A percentile compares a stretch with the other conserved stretches of the same genome.
Evolutionary conservation across 2,329 filamentous ascomycete species (phyloP).

Genomic region (Cercospora citrullina): DNA sequence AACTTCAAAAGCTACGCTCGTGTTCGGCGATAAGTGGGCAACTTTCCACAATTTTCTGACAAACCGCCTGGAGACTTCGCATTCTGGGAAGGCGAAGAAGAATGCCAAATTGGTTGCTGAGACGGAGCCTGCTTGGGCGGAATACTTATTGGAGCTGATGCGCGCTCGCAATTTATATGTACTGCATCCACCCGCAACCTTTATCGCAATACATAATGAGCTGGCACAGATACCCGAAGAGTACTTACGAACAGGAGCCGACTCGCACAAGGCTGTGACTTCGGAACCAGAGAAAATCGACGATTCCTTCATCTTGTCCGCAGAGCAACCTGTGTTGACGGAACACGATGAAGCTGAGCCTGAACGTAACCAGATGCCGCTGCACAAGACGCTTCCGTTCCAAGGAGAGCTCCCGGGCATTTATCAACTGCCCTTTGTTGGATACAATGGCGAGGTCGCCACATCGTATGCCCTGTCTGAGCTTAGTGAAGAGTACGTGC

Average conservation of each 20-base stretch:
- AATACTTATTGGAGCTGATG: constrained; percentile 75
- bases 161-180: constrained; percentile 74
- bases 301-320: constrained; percentile 41
- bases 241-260: constrained; percentile 35
- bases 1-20: constrained; percentile 76
- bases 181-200: constrained; percentile 67
- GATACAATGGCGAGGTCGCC: constrained; percentile 61
- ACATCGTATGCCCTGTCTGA: constrained; percentile 44
- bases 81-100: constrained; percentile 27
- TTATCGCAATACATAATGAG: constrained; percentile 78
- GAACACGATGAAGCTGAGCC: constrained; percentile 49
- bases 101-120: constrained; percentile 62
- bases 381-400: constrained; percentile 51
- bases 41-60: constrained; percentile 81
- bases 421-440: constrained; percentile 58
- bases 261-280: constrained; percentile 12
- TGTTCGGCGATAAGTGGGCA: constrained; percentile 82
- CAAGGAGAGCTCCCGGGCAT: constrained; percentile 51
- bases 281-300: constrained; percentile 7
- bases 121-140: constrained; percentile 72
- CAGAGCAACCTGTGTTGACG: constrained; percentile 23
- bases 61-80: constrained; percentile 48
- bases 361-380: constrained; percentile 43
- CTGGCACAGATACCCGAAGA: constrained; percentile 72
- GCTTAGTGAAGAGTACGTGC: constrained; percentile 55